These are phyloP conservation scores for Fusarium nurragi DNA, from an alignment of 2,329 filamentous ascomycete species.

Conservation along the genomic window DNA sequence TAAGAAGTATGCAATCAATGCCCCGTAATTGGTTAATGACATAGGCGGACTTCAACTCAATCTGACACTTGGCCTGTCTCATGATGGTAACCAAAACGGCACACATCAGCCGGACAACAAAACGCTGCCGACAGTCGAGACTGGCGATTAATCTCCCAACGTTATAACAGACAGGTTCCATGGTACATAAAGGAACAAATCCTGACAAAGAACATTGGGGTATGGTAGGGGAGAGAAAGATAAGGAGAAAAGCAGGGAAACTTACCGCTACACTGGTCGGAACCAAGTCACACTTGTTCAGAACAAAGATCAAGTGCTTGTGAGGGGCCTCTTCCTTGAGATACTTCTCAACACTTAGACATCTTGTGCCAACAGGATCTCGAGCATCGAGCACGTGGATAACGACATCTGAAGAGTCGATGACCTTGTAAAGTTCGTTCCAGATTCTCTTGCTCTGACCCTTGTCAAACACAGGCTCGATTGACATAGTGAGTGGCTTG, in stretches of 20 bases:
- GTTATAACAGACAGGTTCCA: conserved; percentile 98
- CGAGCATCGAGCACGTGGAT: conserved; percentile 93
- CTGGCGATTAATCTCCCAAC: conserved; percentile 88
- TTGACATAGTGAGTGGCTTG: conserved; percentile 65
- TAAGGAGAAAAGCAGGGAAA: conserved; percentile 48
- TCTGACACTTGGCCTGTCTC: conserved; percentile 83
- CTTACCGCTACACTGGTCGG: conserved; percentile 95
- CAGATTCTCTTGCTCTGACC: conserved; percentile 95
- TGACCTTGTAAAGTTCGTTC: conserved; percentile 96
- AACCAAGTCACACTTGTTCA: conserved; percentile 75
- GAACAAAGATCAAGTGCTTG: conserved; percentile 76
- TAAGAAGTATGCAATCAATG: conserved; percentile 90
- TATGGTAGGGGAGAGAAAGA: conserved; percentile 51
- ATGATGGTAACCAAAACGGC: conserved; percentile 90
- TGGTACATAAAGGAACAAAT: conserved; percentile 74
- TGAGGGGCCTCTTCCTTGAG: conserved; percentile 92
- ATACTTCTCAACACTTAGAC: conserved; percentile 83
- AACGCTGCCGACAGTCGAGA: conserved; percentile 50
- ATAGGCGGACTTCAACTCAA: conserved; percentile 93
- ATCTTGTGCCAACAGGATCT: conserved; percentile 90
- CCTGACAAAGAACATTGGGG: conserved; percentile 84
- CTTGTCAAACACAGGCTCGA: conserved; percentile 90
- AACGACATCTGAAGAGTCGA: conserved; percentile 94
- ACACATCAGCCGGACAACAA: conserved; percentile 69
- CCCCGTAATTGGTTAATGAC: conserved; percentile 53